Evolutionary conservation across 2,329 filamentous ascomycete genomes (phyloP), one percentile per base, ranked within the genome.

Genomic region (Blastomyces parvus): DNA sequence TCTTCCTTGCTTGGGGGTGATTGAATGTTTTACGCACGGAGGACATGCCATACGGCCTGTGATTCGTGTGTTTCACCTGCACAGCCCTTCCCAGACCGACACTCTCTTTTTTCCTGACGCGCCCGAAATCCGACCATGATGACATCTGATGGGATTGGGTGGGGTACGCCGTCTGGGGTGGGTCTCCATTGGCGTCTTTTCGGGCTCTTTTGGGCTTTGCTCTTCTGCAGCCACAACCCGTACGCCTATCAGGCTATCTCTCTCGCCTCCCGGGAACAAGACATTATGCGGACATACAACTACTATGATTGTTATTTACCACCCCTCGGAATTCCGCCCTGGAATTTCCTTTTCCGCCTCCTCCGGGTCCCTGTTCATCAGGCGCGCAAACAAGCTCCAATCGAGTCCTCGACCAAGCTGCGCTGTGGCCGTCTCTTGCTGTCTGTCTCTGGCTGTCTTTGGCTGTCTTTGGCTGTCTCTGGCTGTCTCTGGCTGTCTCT

Each of bases 31-130:
- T 19, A 11, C 52, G 7, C 5, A 33, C 7, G 17, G 30, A 55
- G 30, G 6, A 19, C 52, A 36, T 8, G 30, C 52, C 52, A 55
- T 55, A 19, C 17, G 30, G 33, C 50, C 55, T 40, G 19, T 57
- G 55, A 57, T 57, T 57, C 55, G 55, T 14, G 33, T 38, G 55
- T 57, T 57, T 57, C 55, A 57, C 55, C n/a, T 57, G 36, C 55
- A 57, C 55, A 40, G 55, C 33, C 55, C 36, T 38, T 56, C 13
- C 14, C 53, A 48, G n/a, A 48, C n/a, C 44, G 7, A 48, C 36
- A 9, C 17, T 11, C 17, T 11, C 30, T 8, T n/a, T 38, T 19
- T 27, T 36, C 27, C 17, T 56, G 53, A 56, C 17, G 30, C 30
- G n/a, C 27, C 27, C 53, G 53, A 46, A 46, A 46, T 46, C 42